Percentiles rank a stretch among this genome's conserved stretches.
phyloP scores from a whole-genome alignment of 176 grass and related monocot species.

The Dactylis glomerata region DNA sequence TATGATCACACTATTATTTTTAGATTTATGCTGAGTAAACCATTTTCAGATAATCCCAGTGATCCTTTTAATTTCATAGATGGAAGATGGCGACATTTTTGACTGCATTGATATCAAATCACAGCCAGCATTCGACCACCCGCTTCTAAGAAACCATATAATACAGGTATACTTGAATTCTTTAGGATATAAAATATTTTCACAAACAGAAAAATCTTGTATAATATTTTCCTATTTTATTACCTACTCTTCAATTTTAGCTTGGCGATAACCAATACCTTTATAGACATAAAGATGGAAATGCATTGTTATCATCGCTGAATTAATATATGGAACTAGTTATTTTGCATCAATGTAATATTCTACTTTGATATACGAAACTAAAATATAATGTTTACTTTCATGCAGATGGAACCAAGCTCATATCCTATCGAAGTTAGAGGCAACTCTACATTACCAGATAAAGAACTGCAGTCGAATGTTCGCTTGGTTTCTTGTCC shows the following conservation, averaged over 20 bases:
- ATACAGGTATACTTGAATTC: neutral
- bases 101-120: slow-evolving; percentile 12
- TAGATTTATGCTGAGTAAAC: neutral
- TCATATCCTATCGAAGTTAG: neutral
- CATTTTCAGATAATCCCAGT: neutral
- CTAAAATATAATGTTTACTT: neutral
- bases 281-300: neutral
- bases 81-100: slow-evolving; percentile 1
- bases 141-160: neutral
- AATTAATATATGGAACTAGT: neutral
- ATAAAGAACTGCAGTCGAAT: neutral
- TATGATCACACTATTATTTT: neutral
- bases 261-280: neutral
- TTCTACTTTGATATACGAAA: neutral
- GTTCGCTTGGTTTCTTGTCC: neutral
- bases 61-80: neutral
- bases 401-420: slow-evolving; percentile 7
- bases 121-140: neutral
- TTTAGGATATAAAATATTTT: neutral
- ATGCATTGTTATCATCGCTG: neutral
- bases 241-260: neutral
- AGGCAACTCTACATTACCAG: neutral
- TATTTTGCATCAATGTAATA: neutral
- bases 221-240: neutral
- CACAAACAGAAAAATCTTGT: neutral